These are phyloP conservation scores for Hansenula anomala DNA, from an alignment of 1,139 yeast species.

Conservation along the genomic window DNA sequence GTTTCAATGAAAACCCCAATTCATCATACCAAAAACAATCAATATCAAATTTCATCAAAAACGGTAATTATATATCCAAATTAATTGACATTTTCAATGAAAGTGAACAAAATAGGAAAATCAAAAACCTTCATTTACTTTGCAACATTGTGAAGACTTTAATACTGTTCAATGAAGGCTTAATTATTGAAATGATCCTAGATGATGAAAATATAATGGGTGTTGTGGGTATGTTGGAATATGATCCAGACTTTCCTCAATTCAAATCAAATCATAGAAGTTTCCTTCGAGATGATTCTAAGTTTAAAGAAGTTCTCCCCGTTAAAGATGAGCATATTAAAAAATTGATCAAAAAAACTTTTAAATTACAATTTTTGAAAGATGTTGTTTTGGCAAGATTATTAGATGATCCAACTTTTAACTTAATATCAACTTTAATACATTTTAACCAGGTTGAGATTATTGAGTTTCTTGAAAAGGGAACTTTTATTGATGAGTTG, in stretches of 20 bases:
- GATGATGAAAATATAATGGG: constrained; percentile 59
- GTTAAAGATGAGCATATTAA: constrained; percentile 45
- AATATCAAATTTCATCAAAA: constrained; percentile 46
- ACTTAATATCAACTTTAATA: constrained; percentile 59
- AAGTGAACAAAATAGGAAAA: constrained; percentile 48
- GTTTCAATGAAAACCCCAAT: constrained; percentile 46
- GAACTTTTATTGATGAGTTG: constrained; percentile 43
- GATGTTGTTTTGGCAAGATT: constrained; percentile 82
- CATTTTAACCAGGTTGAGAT: constrained; percentile 68
- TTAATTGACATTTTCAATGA: constrained; percentile 48
- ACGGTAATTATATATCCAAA: constrained; percentile 46
- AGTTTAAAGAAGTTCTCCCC: constrained; percentile 71
- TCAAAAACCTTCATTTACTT: constrained; percentile 54
- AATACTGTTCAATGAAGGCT: constrained; percentile 65
- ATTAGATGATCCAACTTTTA: constrained; percentile 75
- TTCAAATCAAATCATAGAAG: constrained; percentile 77
- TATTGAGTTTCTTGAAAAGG: constrained; percentile 58
- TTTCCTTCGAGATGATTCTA: constrained; percentile 50
- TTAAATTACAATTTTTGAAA: constrained; percentile 71
- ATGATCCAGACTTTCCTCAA: constrained; percentile 81
- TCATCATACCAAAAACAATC: constrained; percentile 51
- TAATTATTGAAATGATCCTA: constrained; percentile 61
- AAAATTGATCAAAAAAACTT: constrained; percentile 64
- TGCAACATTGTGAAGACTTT: constrained; percentile 71
- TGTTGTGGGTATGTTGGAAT: constrained; percentile 80